Percentiles rank a stretch among this genome's conserved stretches.
Evolutionary conservation across 179 eudicot genomes (phyloP).

Genomic region (Heliamphora pulchella): DNA sequence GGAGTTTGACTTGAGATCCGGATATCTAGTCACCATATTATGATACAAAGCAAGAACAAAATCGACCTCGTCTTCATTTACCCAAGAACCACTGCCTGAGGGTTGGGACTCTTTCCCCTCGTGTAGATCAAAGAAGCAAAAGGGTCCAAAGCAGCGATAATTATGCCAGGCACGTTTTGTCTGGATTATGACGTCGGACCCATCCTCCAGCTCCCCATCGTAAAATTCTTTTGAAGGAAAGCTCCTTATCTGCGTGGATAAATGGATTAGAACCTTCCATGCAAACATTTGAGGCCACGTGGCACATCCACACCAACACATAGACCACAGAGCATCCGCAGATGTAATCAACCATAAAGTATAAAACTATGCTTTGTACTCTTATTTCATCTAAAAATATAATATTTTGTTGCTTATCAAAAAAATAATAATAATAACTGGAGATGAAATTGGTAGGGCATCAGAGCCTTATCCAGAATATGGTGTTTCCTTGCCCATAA

Average conservation of each 20-base stretch:
- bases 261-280: conserved; percentile 8
- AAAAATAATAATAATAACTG: no score
- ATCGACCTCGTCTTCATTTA: conserved; percentile 81
- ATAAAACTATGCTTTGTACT: no score
- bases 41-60: conserved; percentile 77
- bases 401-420: no score
- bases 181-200: conserved; percentile 55
- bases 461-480: no score
- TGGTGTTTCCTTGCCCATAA: no score
- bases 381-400: no score
- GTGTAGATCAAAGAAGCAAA: conserved; percentile 88
- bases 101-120: conserved; percentile 73
- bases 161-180: conserved; percentile 79
- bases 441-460: no score
- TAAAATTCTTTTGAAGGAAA: conserved; percentile 92
- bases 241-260: conserved; percentile 55
- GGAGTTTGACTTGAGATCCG: conserved; percentile 78
- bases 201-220: conserved; percentile 68
- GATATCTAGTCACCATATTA: conserved; percentile 57
- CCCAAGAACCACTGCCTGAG: conserved; percentile 62
- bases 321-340: neutral
- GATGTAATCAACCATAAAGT: no score
- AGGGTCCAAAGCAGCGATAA: conserved; percentile 84
- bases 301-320: neutral
- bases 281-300: neutral